Conservation (phyloP, 441 rosid genomes). For the Codiaeum variegatum region DNA sequence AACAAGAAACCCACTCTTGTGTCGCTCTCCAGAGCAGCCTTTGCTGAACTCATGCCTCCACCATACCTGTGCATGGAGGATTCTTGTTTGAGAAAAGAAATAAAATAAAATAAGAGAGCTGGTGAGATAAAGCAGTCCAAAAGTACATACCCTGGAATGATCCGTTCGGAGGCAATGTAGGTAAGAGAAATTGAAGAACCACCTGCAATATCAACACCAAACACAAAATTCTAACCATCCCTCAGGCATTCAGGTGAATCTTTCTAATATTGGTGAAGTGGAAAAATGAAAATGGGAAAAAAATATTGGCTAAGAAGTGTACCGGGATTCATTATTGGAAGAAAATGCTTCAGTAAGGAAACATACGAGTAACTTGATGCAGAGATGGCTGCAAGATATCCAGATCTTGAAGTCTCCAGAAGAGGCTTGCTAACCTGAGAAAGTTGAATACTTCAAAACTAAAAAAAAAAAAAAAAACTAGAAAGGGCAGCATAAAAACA, state of each 20-base stretch:
- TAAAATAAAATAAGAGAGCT: not conserved
- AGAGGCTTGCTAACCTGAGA: slow-evolving; percentile 75
- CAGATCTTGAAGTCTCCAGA: slow-evolving; percentile 84
- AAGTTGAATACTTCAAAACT: not conserved
- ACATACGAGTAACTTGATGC: slow-evolving; percentile 91
- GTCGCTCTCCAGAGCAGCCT: slow-evolving; percentile 97
- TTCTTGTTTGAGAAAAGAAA: not conserved
- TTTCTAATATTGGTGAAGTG: not conserved
- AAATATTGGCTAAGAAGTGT: not conserved
- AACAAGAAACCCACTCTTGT: slow-evolving; percentile 48
- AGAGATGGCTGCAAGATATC: slow-evolving; percentile 88
- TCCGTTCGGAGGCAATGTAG: slow-evolving; percentile 90
- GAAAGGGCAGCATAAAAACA: not conserved
- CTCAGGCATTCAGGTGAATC: not conserved
- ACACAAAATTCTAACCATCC: not conserved
- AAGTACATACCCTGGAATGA: slow-evolving; percentile 77
- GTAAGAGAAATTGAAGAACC: slow-evolving; percentile 89
- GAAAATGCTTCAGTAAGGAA: slow-evolving; percentile 74
- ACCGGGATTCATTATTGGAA: slow-evolving; percentile 96
- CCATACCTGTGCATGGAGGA: slow-evolving; percentile 55
- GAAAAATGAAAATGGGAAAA: not conserved
- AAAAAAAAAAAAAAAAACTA: not conserved
- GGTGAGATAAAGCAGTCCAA: not conserved
- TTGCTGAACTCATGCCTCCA: slow-evolving; percentile 99
- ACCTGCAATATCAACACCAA: slow-evolving; percentile 40